phyloP scores from a whole-genome alignment of 2,329 filamentous ascomycete species.

The Fusarium vanettenii region DNA sequence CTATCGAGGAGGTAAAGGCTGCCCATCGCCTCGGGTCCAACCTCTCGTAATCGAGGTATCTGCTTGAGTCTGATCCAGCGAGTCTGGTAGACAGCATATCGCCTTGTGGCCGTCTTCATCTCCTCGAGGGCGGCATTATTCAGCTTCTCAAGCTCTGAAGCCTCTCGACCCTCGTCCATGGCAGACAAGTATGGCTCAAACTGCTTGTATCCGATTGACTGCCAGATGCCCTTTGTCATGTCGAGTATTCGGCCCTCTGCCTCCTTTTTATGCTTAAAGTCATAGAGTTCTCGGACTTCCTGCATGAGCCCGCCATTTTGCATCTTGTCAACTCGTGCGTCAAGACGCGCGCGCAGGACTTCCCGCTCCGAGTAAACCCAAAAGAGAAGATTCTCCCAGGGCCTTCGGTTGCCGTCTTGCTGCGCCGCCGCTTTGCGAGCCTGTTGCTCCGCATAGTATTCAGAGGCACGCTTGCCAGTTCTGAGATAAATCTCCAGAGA shows the following conservation, averaged over 20 bases:
- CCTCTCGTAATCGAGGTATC: constrained; percentile 72
- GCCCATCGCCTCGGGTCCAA: constrained; percentile 60
- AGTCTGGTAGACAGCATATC: constrained; percentile 87
- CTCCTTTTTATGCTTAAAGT: constrained; percentile 50
- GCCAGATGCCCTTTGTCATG: constrained; percentile 88
- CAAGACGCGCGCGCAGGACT: constrained; percentile 75
- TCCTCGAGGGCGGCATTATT: constrained; percentile 73
- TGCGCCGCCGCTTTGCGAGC: constrained; percentile 49
- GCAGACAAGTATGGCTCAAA: constrained; percentile 78
- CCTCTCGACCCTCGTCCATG: constrained; percentile 44
- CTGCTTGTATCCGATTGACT: constrained; percentile 96
- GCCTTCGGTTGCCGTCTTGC: constrained; percentile 33
- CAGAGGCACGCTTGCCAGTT: constrained; percentile 83
- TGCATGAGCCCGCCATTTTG: constrained; percentile 64
- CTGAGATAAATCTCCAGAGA: constrained; percentile 91
- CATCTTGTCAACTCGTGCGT: constrained; percentile 88
- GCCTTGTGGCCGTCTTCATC: constrained; percentile 84
- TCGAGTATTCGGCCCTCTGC: constrained; percentile 70
- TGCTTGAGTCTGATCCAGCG: constrained; percentile 90
- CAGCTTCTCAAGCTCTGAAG: constrained; percentile 63
- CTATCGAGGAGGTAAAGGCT: constrained; percentile 85
- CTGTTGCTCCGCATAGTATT: constrained; percentile 85
- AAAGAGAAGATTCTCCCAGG: constrained; percentile 76
- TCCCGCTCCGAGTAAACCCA: constrained; percentile 86
- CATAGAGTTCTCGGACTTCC: constrained; percentile 61